phyloP scores from a whole-genome alignment of 331 rosid genomes.

The Acacia pycnantha region DNA sequence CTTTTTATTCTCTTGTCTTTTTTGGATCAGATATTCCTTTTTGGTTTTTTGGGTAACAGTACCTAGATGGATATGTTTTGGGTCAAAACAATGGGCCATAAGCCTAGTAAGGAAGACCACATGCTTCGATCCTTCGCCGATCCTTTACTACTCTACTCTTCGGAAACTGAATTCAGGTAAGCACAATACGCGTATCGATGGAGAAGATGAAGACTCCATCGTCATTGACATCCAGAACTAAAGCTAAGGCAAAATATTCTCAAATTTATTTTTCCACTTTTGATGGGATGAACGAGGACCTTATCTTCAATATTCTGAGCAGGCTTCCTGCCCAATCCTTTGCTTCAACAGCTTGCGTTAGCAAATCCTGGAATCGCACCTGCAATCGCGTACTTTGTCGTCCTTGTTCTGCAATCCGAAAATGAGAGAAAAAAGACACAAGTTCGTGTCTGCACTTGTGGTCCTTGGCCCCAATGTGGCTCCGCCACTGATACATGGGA shows the following conservation, averaged over 20 bases:
- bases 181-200: conserved; percentile 2
- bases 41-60: background rate
- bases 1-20: background rate
- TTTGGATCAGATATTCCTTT: background rate
- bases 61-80: background rate
- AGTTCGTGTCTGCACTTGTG: too few species aligned
- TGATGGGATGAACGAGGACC: conserved; percentile 49
- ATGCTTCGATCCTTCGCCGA: background rate
- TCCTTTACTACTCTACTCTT: background rate
- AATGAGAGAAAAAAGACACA: too few species aligned
- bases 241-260: conserved; percentile 16
- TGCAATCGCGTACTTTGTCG: conserved; percentile 63
- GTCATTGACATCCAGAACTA: conserved; percentile 24
- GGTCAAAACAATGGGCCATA: background rate
- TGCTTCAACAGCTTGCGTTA: conserved; percentile 77
- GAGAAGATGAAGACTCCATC: conserved; percentile 32
- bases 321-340: conserved; percentile 62
- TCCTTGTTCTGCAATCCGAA: too few species aligned
- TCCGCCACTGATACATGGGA: too few species aligned
- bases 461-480: too few species aligned
- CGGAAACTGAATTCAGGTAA: background rate
- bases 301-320: conserved; percentile 55
- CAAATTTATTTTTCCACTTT: background rate
- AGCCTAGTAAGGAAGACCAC: background rate
- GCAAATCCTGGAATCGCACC: conserved; percentile 57